Evolutionary conservation across 352 stramenopile genomes (phyloP), one percentile per base, ranked within the genome.

Genomic region (Phytophthora fragariaefolia): DNA sequence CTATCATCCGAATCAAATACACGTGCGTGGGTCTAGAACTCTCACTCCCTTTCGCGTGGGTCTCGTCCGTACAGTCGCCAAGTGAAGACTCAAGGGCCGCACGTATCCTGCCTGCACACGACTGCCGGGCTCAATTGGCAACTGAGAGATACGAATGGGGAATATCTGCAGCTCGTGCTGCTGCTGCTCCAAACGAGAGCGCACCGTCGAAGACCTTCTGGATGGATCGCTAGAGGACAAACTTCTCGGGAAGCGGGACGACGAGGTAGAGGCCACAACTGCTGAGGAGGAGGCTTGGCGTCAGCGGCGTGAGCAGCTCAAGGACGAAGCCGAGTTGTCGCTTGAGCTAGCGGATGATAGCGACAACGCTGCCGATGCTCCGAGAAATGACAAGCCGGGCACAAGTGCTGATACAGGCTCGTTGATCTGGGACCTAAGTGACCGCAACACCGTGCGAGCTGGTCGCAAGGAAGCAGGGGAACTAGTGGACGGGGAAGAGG

Each of bases 211-310:
- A 18, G 61, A 79, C 15, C 45, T 77, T 8, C 47, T 70, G 18
- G 75, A 87, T 48, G 75, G 74, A 1, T 67, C 76, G 23, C 68
- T 92, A 8, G 69, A 87, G 24, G 73, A 87, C 32, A 89, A 90
- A 57, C 55, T 92, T 7, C 63, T 92, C 13, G 79, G 69, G 2
- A 76, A 71, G 17, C 23, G 23, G 32, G 66, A 77, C 18, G 69
- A 70, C 15, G 57, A 67, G 7, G 59, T 61, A 10, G 69, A 74
- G 48, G 36, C 23, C 10, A 71, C 64, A 1, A 76, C 55, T 10
- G 58, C 68, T 6, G 69, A 76, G 46, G 62, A 73, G 12, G 69
- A 78, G 43, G 66, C 61, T 8, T 81, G 73, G 73, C 58, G 69
- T 34, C 65, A 73, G 23, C 59, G 66, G 48, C 55, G 63, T 58